phyloP scores from a whole-genome alignment of 176 grass and related monocot genomes.

The Zoysia japonica region DNA sequence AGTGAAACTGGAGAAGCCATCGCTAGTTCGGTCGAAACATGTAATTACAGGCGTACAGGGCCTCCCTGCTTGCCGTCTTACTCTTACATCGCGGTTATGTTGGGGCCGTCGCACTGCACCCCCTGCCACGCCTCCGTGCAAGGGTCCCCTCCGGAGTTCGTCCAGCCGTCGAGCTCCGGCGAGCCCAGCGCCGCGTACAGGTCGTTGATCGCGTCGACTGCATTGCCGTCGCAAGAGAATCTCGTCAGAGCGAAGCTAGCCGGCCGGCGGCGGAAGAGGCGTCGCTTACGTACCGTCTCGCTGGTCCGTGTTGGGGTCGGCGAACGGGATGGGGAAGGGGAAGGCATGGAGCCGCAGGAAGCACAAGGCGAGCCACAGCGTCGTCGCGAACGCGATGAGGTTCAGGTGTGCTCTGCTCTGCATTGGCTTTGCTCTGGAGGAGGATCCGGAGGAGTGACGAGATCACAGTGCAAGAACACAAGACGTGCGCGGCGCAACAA shows the following conservation, averaged over 20 bases:
- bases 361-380: conserved; percentile 31
- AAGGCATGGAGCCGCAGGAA: conserved; percentile 31
- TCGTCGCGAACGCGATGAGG: neutral
- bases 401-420: neutral
- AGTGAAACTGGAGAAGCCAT: neutral
- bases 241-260: neutral
- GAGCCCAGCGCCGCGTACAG: conserved; percentile 48
- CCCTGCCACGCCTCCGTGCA: conserved; percentile 62
- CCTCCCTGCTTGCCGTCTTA: no score
- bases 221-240: neutral
- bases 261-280: neutral
- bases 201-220: conserved; percentile 69
- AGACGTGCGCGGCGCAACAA: no score
- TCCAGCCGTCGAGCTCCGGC: conserved; percentile 59
- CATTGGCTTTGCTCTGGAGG: neutral
- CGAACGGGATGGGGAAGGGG: conserved; percentile 41
- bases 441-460: neutral
- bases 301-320: conserved; percentile 25
- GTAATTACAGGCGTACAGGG: no score
- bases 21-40: no score
- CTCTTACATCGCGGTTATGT: conserved; percentile 53
- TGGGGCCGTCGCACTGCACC: conserved; percentile 51
- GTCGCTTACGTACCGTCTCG: conserved; percentile 15
- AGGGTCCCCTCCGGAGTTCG: conserved; percentile 53
- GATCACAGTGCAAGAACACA: neutral